Evolutionary conservation across 2,329 filamentous ascomycete genomes (phyloP), one percentile per base, ranked within the genome.

Genomic region (Lithohypha guttulata): DNA sequence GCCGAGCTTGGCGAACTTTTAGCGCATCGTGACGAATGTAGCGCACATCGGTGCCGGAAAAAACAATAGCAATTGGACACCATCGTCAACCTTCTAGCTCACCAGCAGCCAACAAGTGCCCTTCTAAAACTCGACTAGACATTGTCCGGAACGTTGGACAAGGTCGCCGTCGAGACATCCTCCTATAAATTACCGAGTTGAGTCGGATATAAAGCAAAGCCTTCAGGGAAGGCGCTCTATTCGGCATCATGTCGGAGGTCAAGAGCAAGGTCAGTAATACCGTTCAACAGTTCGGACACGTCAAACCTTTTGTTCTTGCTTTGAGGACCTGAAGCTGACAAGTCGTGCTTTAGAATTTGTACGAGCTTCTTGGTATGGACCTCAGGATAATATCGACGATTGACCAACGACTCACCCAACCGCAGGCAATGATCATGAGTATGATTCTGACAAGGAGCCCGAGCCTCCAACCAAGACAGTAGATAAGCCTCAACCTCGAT

Each of bases 361-460:
- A 84, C 77, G 89, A 91, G 77, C 81, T 93, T 72, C 85, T 98
- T 76, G 89, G 91, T 96, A 93, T 53, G n/a, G n/a, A n/a, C n/a
- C n/a, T n/a, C n/a, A n/a, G n/a, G n/a, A n/a, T n/a, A n/a, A n/a
- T n/a, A n/a, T n/a, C n/a, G n/a, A n/a, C n/a, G n/a, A n/a, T n/a
- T n/a, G n/a, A n/a, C n/a, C n/a, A n/a, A n/a, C n/a, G n/a, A 44
- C 41, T 47, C 41, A 37, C 37, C 18, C 29, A n/a, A 27, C 39
- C 45, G 52, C 61, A 79, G 77, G 77, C 64, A 80, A 81, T 64
- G 76, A 80, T 61, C 74, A 72, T 53, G 77, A 81, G 60, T 71
- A 75, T 59, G 76, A 79, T 63, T 74, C 75, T 62, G 84, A 89
- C 68, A 78, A 79, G 67, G 72, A 74, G 53, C 77, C 80, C 57